Percentiles rank a stretch among this genome's conserved stretches.
These are phyloP conservation scores for Pseudogymnoascus sp. DNA, from an alignment of 2,329 filamentous ascomycete species.

Conservation along the genomic window DNA sequence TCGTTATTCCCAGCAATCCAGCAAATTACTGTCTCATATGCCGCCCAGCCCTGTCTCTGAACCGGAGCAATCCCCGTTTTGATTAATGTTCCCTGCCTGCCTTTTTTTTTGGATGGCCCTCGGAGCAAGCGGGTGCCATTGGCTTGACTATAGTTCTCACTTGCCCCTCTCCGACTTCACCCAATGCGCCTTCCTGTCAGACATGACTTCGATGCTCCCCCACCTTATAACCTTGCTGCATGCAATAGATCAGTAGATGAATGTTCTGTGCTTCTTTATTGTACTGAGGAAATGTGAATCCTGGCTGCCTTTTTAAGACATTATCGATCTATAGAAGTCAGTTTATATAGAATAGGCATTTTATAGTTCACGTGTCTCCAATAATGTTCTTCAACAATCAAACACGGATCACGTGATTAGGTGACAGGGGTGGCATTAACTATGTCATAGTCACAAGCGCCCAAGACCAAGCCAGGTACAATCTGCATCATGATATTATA, in stretches of 20 bases:
- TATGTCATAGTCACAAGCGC: neutral
- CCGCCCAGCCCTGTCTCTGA: neutral
- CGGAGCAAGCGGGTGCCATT: neutral
- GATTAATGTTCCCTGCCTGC: neutral
- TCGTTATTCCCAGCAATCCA: constrained; percentile 5
- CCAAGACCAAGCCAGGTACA: constrained; percentile 4
- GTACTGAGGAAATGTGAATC: neutral
- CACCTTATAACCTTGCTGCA: neutral
- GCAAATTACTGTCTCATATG: neutral
- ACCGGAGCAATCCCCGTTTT: neutral
- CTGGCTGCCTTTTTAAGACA: neutral
- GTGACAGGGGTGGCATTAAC: neutral
- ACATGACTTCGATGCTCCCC: neutral
- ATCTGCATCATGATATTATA: neutral
- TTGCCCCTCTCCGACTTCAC: neutral
- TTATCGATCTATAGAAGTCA: neutral
- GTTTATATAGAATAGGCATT: neutral
- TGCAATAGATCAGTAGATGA: neutral
- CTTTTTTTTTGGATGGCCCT: neutral
- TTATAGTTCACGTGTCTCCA: neutral
- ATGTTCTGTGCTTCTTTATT: neutral
- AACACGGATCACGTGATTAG: neutral
- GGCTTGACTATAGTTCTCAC: neutral
- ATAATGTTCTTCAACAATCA: neutral
- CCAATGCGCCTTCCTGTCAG: neutral